A percentile compares a stretch with the other conserved stretches of the same genome.
Evolutionary conservation across 1,284 basidiomycete genomes (phyloP).

Genomic region (Ceratobasidium sp.): DNA sequence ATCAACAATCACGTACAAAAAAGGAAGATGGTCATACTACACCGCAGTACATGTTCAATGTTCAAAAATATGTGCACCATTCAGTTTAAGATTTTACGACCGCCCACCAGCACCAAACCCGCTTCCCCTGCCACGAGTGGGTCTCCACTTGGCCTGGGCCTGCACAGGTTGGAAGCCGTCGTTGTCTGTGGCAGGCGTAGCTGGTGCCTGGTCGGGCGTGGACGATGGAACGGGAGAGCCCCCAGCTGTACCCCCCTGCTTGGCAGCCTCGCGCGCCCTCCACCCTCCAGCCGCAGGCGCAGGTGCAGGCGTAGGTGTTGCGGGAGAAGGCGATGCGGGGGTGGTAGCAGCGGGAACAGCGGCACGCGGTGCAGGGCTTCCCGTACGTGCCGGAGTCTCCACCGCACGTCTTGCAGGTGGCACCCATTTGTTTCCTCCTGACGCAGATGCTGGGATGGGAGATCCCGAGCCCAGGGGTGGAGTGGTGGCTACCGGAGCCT

Average conservation of each 20-base stretch:
- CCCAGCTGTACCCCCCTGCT: constrained; percentile 52
- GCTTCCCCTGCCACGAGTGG: constrained; percentile 38
- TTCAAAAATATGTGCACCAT: background rate
- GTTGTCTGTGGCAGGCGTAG: constrained; percentile 59
- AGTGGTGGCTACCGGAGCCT: constrained; percentile 31
- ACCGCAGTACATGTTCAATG: constrained; percentile 16
- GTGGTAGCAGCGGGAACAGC: constrained; percentile 55
- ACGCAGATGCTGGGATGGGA: constrained; percentile 54
- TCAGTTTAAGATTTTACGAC: constrained; percentile 18
- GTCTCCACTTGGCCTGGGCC: constrained; percentile 48
- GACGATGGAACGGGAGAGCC: constrained; percentile 44
- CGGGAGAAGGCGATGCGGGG: constrained; percentile 56
- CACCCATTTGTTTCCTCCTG: constrained; percentile 53
- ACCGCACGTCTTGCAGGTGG: constrained; percentile 46
- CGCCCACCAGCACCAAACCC: constrained; percentile 34
- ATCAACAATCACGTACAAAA: constrained; percentile 37
- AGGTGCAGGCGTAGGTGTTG: constrained; percentile 58
- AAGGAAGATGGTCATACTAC: background rate
- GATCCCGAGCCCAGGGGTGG: constrained; percentile 47
- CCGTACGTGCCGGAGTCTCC: constrained; percentile 44
- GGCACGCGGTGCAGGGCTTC: constrained; percentile 57
- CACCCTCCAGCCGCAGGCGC: constrained; percentile 61
- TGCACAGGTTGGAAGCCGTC: constrained; percentile 78
- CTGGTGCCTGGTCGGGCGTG: constrained; percentile 45
- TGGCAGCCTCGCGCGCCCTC: constrained; percentile 67